A percentile compares a stretch with the other conserved stretches of the same genome.
phyloP scores from a whole-genome alignment of 2,329 filamentous ascomycete genomes.

The Talaromyces albobiverticillius region DNA sequence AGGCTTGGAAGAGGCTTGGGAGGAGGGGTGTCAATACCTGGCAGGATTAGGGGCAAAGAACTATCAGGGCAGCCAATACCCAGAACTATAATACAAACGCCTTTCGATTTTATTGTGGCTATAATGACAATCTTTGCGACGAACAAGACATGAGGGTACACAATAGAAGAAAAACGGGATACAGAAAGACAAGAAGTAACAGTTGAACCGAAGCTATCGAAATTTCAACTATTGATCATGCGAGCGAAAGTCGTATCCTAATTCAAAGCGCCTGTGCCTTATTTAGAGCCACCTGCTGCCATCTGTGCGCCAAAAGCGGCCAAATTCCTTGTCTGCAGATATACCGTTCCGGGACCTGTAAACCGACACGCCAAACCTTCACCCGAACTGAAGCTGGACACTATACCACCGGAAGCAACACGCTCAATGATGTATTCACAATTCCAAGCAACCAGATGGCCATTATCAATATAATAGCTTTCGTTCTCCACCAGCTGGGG shows the following conservation, averaged over 20 bases:
- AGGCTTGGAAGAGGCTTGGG: constrained; percentile 2
- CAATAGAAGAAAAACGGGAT: not conserved
- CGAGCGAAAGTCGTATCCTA: too few relatives aligned
- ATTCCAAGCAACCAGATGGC: constrained; percentile 94
- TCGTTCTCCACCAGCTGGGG: constrained; percentile 59
- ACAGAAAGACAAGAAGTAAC: too few relatives aligned
- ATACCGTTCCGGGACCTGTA: constrained; percentile 82
- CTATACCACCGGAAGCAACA: constrained; percentile 83
- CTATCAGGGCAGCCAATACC: not conserved
- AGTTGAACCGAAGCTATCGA: too few relatives aligned
- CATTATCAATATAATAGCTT: constrained; percentile 89
- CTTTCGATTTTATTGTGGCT: not conserved
- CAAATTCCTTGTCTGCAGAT: constrained; percentile 87
- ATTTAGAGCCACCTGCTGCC: constrained; percentile 36
- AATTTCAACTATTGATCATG: too few relatives aligned
- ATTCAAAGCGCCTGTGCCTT: not conserved
- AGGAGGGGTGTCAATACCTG: not conserved
- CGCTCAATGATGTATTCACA: constrained; percentile 90
- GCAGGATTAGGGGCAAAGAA: not conserved
- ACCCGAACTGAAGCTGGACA: constrained; percentile 76
- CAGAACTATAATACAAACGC: not conserved
- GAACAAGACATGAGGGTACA: not conserved
- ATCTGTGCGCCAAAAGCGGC: constrained; percentile 59
- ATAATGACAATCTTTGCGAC: not conserved
- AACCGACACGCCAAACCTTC: constrained; percentile 96